phyloP scores from a whole-genome alignment of 1,284 basidiomycete genomes.

The Cystobasidium sp. region DNA sequence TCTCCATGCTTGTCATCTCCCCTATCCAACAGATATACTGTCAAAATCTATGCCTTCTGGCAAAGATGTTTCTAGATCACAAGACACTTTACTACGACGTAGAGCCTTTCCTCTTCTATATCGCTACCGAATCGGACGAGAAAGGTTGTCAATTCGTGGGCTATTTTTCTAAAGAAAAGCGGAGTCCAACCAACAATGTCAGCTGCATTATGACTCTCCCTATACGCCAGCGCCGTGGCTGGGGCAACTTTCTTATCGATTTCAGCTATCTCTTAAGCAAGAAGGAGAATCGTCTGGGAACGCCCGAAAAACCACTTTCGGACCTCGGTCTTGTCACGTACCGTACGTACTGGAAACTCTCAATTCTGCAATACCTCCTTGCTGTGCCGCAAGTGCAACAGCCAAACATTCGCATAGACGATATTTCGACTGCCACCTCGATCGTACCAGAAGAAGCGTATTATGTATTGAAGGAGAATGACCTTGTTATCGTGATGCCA shows the following conservation, averaged over 20 bases:
- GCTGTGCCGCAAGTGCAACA: background rate
- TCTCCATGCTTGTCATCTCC: conserved; percentile 24
- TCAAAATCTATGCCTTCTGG: conserved; percentile 97
- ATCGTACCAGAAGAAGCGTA: conserved; percentile 91
- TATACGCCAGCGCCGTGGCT: conserved; percentile 88
- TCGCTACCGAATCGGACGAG: conserved; percentile 87
- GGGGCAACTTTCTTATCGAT: conserved; percentile 93
- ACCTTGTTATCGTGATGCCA: conserved; percentile 66
- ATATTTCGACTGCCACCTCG: conserved; percentile 82
- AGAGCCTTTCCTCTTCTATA: conserved; percentile 98
- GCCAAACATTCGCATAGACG: conserved; percentile 59
- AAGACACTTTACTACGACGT: conserved; percentile 99
- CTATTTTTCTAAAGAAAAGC: conserved; percentile 99
- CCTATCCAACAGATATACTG: conserved; percentile 78
- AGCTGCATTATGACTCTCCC: conserved; percentile 99
- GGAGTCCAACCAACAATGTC: conserved; percentile 93
- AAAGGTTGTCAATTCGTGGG: conserved; percentile 92
- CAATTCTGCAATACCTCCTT: conserved; percentile 67
- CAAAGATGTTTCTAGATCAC: conserved; percentile 99
- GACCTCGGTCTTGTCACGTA: conserved; percentile 88
- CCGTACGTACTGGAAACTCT: conserved; percentile 90
- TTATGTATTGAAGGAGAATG: conserved; percentile 73
- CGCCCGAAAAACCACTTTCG: conserved; percentile 91
- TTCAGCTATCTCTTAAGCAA: conserved; percentile 98
- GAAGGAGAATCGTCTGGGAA: conserved; percentile 84